Evolutionary conservation across 106 monocot genomes (phyloP), one percentile per base, ranked within the genome.

Genomic region (Allium cepa): DNA sequence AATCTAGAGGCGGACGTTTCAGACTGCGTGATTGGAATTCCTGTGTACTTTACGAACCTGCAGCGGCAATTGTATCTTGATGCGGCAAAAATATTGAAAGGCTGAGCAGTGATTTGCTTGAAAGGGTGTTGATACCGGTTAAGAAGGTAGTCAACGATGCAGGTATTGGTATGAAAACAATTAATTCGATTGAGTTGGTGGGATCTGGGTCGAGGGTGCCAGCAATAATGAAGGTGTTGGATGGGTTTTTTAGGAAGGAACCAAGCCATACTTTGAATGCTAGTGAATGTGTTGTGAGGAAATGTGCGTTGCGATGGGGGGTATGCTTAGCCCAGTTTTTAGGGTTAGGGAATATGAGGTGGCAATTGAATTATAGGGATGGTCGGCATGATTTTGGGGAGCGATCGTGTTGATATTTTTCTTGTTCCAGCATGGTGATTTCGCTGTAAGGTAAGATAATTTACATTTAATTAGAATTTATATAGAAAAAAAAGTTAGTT

Each of bases 161-260:
- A 2, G 74, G 71, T 12, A 60, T 86, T 68, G 63, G 66, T 48
- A 17, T 82, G 9, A 78, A 86, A 27, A 72, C 56, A 60, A 53
- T 95, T n/a, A 78, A 83, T 60, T 79, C 88, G 0, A 85, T 92
- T 60, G 96, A 96, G 78, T 75, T 96, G 67, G 92, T 96, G 47
- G 92, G 96, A 27, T 96, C 96, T 6, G 92, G 88, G 28, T 96
- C 96, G 9, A 66, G 96, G 66, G 83, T 96, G 8, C 96, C 91
- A 11, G 85, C 83, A 4, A 76, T 96, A 9, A 68, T 62, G 16
- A 85, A 69, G 68, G 69, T 78, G 53, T 72, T 96, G 73, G 46
- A 78, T 8, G 81, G 73, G 53, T 82, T 88, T 28, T 85, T 92
- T 60, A 58, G 73, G 72, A 74, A 66, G 58, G 87, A 92, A 47